Evolutionary conservation across 345 rosid species (phyloP), one percentile per base, ranked within the genome.

Genomic region (Clausena lansium): DNA sequence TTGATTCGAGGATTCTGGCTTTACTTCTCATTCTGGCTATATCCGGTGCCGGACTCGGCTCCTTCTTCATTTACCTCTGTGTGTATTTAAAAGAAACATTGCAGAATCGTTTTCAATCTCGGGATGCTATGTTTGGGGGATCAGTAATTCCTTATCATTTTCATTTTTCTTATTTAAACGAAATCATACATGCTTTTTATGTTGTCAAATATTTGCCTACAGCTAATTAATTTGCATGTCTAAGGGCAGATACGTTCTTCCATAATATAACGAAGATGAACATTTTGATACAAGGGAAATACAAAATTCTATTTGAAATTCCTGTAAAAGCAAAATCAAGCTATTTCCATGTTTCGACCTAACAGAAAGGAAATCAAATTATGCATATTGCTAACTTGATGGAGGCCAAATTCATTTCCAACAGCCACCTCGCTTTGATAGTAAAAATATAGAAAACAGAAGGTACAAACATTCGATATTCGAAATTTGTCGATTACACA

Each of bases 1-100:
- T 66, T 17, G 64, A 66, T 33, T 52, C 63, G 4, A 67, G 27
- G 24, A 76, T 76, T 35, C 36, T 70, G 25, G 22, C 59, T 9
- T 30, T 36, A n/a, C 36, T 54, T 58, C 78, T 55, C 78, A 76
- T 76, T 55, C 33, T 64, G 47, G 14, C 7, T 4, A 45, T n/a
- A 45, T n/a, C 35, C 32, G 57, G 6, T 68, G 17, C 50, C 5
- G 50, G 5, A 0, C 1, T 45, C 50, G 13, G 50, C 50, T 17
- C 57, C 7, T 22, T 17, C 57, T 17, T 52, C 57, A 19, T 19
- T 52, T 17, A 4, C 50, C 5, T 45, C 50, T 3, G 17, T 1
- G 17, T 13, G 50, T 14, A 19, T 19, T 52, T 52, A 15, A 52
- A 5, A 15, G 57, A 52, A 52, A 52, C 22, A 52, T 17, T 52